Conservation (phyloP, 2,329 filamentous ascomycete species). For the Claviceps sp. region DNA sequence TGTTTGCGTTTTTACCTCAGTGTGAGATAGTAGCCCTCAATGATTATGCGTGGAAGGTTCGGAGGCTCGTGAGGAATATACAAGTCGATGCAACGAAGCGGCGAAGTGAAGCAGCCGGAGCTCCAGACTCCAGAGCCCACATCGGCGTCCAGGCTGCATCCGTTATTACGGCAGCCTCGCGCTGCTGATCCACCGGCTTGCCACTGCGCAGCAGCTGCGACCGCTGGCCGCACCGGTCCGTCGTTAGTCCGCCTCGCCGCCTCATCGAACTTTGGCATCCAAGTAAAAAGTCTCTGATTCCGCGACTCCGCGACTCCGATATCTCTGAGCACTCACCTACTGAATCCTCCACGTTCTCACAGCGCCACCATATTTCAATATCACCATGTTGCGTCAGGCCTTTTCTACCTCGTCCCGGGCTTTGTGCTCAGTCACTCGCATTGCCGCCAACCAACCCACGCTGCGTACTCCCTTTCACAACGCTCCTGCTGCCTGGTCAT, state of each 20-base stretch:
- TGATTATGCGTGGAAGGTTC: neutral
- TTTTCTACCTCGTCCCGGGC: conserved; percentile 30
- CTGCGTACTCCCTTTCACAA: conserved; percentile 25
- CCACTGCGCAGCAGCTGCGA: conserved; percentile 11
- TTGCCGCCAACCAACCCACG: conserved; percentile 21
- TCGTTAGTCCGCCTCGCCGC: conserved; percentile 15
- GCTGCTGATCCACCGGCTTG: conserved; percentile 15
- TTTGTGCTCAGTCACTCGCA: conserved; percentile 26
- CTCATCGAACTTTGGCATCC: conserved; percentile 2
- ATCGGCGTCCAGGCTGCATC: too few species aligned
- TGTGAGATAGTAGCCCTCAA: neutral
- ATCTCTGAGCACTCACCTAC: neutral
- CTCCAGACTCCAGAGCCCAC: too few species aligned
- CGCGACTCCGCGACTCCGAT: neutral
- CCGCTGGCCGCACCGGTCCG: conserved; percentile 10
- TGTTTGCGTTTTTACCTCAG: neutral
- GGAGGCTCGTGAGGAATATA: neutral
- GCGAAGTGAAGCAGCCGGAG: neutral
- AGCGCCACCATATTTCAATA: conserved; percentile 1
- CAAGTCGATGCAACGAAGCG: neutral
- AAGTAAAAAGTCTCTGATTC: conserved; percentile 17
- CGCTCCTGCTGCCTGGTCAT: conserved; percentile 21
- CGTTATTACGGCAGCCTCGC: too few species aligned
- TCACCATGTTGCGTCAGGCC: conserved; percentile 32
- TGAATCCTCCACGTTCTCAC: conserved; percentile 8